These are phyloP conservation scores for Suhomyces kunorum DNA, from an alignment of 1,139 yeast genomes.

Conservation along the genomic window DNA sequence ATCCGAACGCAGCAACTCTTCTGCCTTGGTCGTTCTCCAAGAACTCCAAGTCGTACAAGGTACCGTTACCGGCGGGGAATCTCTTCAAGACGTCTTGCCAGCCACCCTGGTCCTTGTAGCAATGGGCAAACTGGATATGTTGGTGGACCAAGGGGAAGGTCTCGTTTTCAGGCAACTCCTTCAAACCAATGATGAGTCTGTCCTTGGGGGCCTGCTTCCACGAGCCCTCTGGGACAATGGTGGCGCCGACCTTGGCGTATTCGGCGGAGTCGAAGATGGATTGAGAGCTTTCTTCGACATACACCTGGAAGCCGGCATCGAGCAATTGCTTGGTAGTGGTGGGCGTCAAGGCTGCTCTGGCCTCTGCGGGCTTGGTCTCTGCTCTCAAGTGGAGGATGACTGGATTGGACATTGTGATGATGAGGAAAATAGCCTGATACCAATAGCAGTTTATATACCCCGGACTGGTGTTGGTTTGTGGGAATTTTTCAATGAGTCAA, in stretches of 20 bases:
- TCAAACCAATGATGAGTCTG: conserved; percentile 86
- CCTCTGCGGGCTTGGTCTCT: conserved; percentile 95
- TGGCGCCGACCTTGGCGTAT: conserved; percentile 79
- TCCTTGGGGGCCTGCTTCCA: conserved; percentile 92
- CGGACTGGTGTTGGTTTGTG: conserved; percentile 7
- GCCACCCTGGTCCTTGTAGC: conserved; percentile 96
- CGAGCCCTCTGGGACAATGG: conserved; percentile 86
- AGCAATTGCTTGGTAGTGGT: conserved; percentile 79
- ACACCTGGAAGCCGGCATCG: conserved; percentile 86
- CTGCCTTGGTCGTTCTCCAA: conserved; percentile 92
- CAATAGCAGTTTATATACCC: not conserved
- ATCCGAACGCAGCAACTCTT: conserved; percentile 98
- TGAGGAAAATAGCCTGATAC: not conserved
- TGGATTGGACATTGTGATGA: conserved; percentile 19
- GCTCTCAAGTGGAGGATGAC: conserved; percentile 84
- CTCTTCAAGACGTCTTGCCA: conserved; percentile 90
- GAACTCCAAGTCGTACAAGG: conserved; percentile 89
- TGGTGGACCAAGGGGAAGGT: conserved; percentile 90
- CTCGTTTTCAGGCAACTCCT: conserved; percentile 90
- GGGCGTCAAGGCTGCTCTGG: conserved; percentile 96
- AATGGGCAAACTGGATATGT: conserved; percentile 97
- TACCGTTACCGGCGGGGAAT: conserved; percentile 90
- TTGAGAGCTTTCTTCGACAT: conserved; percentile 83
- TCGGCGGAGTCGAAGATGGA: conserved; percentile 77
- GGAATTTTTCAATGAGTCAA: conserved; percentile 11